phyloP scores from a whole-genome alignment of 23 red algal genomes.

The Gracilaria domingensis region DNA sequence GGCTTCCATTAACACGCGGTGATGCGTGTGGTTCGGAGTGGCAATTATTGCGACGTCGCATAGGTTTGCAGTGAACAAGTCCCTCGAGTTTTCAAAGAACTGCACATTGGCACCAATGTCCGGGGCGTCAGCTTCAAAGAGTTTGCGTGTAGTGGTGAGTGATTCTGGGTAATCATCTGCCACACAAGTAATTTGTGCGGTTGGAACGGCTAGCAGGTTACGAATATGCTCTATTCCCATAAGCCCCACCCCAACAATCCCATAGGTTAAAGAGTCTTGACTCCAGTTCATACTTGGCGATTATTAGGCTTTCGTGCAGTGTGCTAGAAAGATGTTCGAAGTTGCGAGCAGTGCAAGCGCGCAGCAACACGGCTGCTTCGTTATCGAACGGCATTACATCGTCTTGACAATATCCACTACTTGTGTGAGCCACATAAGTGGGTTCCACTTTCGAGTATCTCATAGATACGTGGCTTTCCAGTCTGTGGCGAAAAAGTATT shows the following conservation, averaged over 20 bases:
- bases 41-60: constrained; percentile 75
- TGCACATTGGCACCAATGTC: neutral
- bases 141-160: constrained; percentile 9
- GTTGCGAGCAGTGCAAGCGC: too few relatives aligned
- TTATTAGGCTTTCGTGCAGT: too few relatives aligned
- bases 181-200: constrained; percentile 47
- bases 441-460: neutral
- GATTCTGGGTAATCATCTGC: constrained; percentile 69
- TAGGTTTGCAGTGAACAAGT: constrained; percentile 54
- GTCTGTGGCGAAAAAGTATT: too few relatives aligned
- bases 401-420: too few relatives aligned
- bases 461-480: too few relatives aligned
- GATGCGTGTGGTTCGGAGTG: constrained; percentile 74
- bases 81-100: constrained; percentile 24
- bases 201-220: constrained; percentile 51
- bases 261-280: constrained; percentile 26
- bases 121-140: constrained; percentile 22
- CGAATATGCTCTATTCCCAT: constrained; percentile 79
- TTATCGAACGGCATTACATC: neutral
- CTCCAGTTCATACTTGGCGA: neutral
- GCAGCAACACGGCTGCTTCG: neutral
- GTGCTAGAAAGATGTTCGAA: too few relatives aligned
- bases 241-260: constrained; percentile 68
- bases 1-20: constrained; percentile 41
- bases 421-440: too few relatives aligned